Evolutionary conservation across 2,329 filamentous ascomycete genomes (phyloP).

Genomic region (Colletotrichum theobromicola): DNA sequence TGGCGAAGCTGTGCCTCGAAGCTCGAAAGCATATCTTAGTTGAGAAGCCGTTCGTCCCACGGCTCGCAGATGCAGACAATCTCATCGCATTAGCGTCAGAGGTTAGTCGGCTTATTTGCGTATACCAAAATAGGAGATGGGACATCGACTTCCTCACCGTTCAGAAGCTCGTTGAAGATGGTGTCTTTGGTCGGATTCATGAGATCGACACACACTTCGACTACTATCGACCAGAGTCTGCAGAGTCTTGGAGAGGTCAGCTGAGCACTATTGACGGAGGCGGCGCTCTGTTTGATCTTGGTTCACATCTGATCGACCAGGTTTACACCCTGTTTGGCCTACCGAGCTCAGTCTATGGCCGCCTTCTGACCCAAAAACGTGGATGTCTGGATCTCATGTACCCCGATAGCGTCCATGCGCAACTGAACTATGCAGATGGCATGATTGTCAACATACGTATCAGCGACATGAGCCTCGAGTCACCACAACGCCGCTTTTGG

Average conservation of each 20-base stretch:
- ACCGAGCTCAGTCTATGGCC: background rate
- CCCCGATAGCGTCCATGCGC: background rate
- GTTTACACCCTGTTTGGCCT: background rate
- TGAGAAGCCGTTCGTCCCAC: background rate
- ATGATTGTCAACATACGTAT: background rate
- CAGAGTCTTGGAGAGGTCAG: background rate
- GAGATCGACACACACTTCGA: background rate
- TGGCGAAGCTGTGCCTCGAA: background rate
- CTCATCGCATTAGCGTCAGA: background rate
- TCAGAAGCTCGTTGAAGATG: background rate
- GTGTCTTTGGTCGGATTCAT: background rate
- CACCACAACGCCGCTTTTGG: background rate
- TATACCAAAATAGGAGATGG: background rate
- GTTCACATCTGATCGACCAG: background rate
- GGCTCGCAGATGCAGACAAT: background rate
- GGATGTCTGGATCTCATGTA: background rate
- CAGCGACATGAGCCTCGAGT: background rate
- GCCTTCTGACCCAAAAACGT: background rate
- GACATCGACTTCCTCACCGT: background rate
- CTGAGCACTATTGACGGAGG: background rate
- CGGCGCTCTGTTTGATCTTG: background rate
- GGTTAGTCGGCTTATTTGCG: background rate
- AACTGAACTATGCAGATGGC: background rate
- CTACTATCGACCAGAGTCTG: background rate
- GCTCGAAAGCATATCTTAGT: background rate